Evolutionary conservation across 1,284 basidiomycete species (phyloP).

Genomic region (Exsudoporus floridanus): DNA sequence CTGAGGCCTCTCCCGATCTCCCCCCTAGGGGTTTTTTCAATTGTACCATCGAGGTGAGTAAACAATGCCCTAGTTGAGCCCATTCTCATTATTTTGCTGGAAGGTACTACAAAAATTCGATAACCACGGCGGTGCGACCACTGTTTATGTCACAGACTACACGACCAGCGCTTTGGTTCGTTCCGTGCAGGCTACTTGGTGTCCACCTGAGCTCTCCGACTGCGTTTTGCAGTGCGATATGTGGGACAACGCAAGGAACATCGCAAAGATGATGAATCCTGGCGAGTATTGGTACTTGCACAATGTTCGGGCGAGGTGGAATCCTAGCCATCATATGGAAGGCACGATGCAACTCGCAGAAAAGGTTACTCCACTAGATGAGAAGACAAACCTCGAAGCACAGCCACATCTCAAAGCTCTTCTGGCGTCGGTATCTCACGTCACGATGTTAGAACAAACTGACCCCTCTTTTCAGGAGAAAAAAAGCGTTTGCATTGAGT

Average conservation of each 20-base stretch:
- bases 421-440: slow-evolving; percentile 46
- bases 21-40: slow-evolving; percentile 59
- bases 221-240: slow-evolving; percentile 54
- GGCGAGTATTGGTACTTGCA: slow-evolving; percentile 56
- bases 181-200: slow-evolving; percentile 45
- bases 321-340: slow-evolving; percentile 46
- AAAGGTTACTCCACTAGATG: slow-evolving; percentile 48
- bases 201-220: slow-evolving; percentile 43
- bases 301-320: slow-evolving; percentile 50
- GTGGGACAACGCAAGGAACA: slow-evolving; percentile 49
- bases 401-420: slow-evolving; percentile 47
- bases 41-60: slow-evolving; percentile 63
- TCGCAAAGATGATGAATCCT: slow-evolving; percentile 45
- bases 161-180: slow-evolving; percentile 43
- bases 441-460: slow-evolving; percentile 2
- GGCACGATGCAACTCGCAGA: slow-evolving; percentile 47
- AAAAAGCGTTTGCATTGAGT: slow-evolving; percentile 45
- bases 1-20: slow-evolving; percentile 47
- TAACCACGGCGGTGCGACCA: slow-evolving; percentile 41
- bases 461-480: slow-evolving; percentile 47
- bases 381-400: slow-evolving; percentile 38
- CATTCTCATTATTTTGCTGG: neutral
- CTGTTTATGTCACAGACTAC: slow-evolving; percentile 69
- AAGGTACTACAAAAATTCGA: slow-evolving; percentile 50
- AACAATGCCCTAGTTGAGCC: neutral